phyloP scores from a whole-genome alignment of 2,329 filamentous ascomycete species.

The Epichloe gansuensis region DNA sequence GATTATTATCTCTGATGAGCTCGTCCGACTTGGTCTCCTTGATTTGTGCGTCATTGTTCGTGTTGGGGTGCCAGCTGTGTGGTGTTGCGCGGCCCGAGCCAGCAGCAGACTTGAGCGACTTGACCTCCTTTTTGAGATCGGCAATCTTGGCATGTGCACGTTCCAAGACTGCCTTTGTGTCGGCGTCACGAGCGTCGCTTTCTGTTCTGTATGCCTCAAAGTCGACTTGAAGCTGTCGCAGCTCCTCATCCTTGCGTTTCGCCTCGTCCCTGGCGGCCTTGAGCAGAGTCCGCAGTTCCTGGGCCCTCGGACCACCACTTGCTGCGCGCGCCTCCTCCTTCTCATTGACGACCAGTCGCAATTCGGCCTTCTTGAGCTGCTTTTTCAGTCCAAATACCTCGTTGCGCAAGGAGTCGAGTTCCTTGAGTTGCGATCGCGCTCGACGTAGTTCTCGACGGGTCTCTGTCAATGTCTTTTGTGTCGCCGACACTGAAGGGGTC shows the following conservation, averaged over 20 bases:
- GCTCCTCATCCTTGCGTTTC: constrained; percentile 33
- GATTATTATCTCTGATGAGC: not conserved
- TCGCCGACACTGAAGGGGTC: constrained; percentile 31
- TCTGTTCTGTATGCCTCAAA: constrained; percentile 42
- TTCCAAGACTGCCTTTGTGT: constrained; percentile 41
- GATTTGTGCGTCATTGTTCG: constrained; percentile 3
- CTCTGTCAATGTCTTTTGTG: constrained; percentile 38
- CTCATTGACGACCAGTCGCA: constrained; percentile 8
- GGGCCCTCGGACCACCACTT: constrained; percentile 21
- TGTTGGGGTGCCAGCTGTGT: constrained; percentile 18
- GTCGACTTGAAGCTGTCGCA: constrained; percentile 36
- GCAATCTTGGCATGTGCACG: constrained; percentile 44
- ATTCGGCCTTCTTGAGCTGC: constrained; percentile 35
- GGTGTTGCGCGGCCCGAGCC: constrained; percentile 12
- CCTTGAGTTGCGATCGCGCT: constrained; percentile 39
- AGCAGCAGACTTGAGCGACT: constrained; percentile 25
- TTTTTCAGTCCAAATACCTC: constrained; percentile 40
- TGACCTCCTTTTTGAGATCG: constrained; percentile 41
- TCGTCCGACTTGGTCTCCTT: constrained; percentile 10
- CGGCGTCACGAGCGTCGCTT: constrained; percentile 38
- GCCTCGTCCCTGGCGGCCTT: constrained; percentile 31
- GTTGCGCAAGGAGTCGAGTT: constrained; percentile 36
- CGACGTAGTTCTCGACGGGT: constrained; percentile 40
- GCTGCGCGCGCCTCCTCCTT: constrained; percentile 25
- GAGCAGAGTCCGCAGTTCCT: constrained; percentile 29